Evolutionary conservation across 2,329 filamentous ascomycete genomes (phyloP), one percentile per base, ranked within the genome.

Genomic region (Cordyceps javanica): DNA sequence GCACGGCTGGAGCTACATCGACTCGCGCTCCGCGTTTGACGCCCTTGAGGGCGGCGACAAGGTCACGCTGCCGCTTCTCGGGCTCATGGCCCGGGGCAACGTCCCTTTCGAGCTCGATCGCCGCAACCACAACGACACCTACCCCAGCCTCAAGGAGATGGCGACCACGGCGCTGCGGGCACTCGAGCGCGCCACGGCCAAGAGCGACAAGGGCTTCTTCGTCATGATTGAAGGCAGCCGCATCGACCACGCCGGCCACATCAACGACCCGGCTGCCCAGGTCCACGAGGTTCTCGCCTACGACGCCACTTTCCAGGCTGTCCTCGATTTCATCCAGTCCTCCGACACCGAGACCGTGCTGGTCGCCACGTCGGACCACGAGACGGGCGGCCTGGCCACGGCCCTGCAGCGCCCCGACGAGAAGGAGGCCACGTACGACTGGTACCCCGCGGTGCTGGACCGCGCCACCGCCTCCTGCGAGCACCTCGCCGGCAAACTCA

Each of bases 211-310:
- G 72, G 94, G 94, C 5, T 99, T 97, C 78, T 99, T 99, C 74
- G 78, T 99, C 65, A 96, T 99, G 93, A 95, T 99, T 60, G 94
- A 99, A 73, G 94, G 92, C 5, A 96, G 90, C 66, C 82, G 94
- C 42, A 97, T 99, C 66, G 94, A 99, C 67, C 94, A 99, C 69
- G 93, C 94, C 4, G 94, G 91, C 7, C 90, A 94, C 69, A 83
- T 82, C 62, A 94, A 94, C 65, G 90, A 94, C 65, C 89, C 90
- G 0, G 89, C 88, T 10, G 88, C 90, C 1, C 90, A 94, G 67
- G 90, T 93, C 11, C 87, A 90, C 64, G 94, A 99, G 72, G 93
- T 99, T 0, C 78, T 97, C n/a, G 93, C 91, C 53, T 99, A 96
- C 66, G 94, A 99, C 77, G 85, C 82, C 71, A 82, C 94, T 1